A percentile compares a stretch with the other conserved stretches of the same genome.
Conservation (phyloP, 371 early-diverging fungal genomes). For the Lichtheimia corymbifera region DNA sequence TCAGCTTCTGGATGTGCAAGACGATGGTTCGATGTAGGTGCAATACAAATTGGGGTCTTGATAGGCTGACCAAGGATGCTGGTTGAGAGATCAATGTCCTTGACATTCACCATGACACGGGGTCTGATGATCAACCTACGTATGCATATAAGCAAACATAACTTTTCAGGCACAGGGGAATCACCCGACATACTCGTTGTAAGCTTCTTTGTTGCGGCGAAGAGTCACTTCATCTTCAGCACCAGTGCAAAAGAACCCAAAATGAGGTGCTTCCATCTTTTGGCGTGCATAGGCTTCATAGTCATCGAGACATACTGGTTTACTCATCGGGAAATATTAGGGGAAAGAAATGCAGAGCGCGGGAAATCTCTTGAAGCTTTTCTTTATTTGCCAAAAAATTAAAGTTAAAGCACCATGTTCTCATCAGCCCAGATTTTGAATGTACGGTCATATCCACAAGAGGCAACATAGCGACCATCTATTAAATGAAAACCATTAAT, state of each 20-base stretch:
- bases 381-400: neutral
- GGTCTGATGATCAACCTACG: slow-evolving; percentile 70
- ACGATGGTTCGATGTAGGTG: slow-evolving; percentile 68
- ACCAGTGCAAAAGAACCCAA: slow-evolving; percentile 64
- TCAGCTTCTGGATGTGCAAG: slow-evolving; percentile 79
- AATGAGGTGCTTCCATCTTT: slow-evolving; percentile 3
- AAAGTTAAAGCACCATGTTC: slow-evolving; percentile 38
- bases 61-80: slow-evolving; percentile 61
- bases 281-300: slow-evolving; percentile 17
- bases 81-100: slow-evolving; percentile 58
- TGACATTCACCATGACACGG: slow-evolving; percentile 74
- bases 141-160: too few relatives aligned
- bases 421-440: slow-evolving; percentile 90
- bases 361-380: neutral
- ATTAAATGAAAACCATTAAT: slow-evolving; percentile 10
- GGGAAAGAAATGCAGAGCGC: slow-evolving; percentile 2
- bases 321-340: neutral
- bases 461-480: slow-evolving; percentile 83
- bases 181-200: slow-evolving; percentile 59
- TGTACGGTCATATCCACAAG: slow-evolving; percentile 90
- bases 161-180: too few relatives aligned
- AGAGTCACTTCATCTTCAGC: slow-evolving; percentile 84
- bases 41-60: slow-evolving; percentile 53
- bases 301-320: slow-evolving; percentile 16
- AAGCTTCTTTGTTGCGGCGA: slow-evolving; percentile 75